phyloP scores from a whole-genome alignment of 495 filamentous ascomycete species.

The Lichenothelia convexa region DNA sequence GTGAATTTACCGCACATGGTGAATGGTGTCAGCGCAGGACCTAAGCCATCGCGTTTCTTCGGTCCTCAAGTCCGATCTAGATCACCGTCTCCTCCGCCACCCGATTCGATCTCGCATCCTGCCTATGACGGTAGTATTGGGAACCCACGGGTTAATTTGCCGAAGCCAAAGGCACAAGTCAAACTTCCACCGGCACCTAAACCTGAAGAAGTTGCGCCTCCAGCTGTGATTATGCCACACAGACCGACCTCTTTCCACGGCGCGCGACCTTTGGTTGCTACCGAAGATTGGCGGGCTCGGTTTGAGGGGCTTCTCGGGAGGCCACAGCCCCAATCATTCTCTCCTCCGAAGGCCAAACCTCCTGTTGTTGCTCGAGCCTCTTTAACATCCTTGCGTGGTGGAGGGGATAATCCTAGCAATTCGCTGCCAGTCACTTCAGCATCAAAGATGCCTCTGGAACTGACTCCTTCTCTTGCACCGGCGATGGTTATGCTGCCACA shows the following conservation, averaged over 20 bases:
- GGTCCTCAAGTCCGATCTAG: neutral
- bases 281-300: conserved; percentile 10
- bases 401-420: conserved; percentile 4
- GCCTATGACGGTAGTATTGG: conserved; percentile 12
- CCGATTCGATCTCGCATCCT: conserved; percentile 11
- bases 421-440: conserved; percentile 10
- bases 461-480: conserved; percentile 3
- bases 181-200: conserved; percentile 17
- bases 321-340: conserved; percentile 9
- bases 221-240: conserved; percentile 9
- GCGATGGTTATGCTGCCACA: conserved; percentile 20
- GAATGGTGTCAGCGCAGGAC: neutral
- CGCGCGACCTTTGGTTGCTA: conserved; percentile 6
- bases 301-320: conserved; percentile 14
- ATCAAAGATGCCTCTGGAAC: conserved; percentile 14
- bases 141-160: conserved; percentile 19
- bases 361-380: conserved; percentile 6
- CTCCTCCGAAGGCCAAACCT: conserved; percentile 6
- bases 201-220: conserved; percentile 1
- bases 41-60: neutral
- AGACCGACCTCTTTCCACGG: conserved; percentile 1
- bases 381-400: conserved; percentile 2
- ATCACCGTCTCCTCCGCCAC: neutral
- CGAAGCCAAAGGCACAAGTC: conserved; percentile 15
- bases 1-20: neutral